phyloP scores from a whole-genome alignment of 495 filamentous ascomycete species.

The Hypomontagnella monticulosa region DNA sequence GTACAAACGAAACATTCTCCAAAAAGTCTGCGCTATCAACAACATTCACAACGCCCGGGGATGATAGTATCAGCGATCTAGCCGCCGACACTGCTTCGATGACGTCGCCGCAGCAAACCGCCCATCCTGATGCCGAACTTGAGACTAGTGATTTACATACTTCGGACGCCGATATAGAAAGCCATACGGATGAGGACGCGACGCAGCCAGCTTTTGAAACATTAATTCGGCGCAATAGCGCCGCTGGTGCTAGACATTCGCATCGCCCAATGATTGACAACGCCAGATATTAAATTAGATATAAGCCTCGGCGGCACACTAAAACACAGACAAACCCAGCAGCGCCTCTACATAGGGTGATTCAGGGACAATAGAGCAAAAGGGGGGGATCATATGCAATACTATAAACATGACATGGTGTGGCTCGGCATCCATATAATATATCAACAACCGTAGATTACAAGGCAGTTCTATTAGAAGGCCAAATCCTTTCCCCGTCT shows the following conservation, averaged over 20 bases:
- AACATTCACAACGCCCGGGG: not conserved
- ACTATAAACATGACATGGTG: too few relatives aligned
- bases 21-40: slow-evolving; percentile 22
- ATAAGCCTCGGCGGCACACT: too few relatives aligned
- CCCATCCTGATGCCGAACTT: slow-evolving; percentile 21
- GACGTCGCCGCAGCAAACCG: slow-evolving; percentile 28
- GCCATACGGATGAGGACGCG: slow-evolving; percentile 39
- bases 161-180: slow-evolving; percentile 46
- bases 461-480: too few relatives aligned
- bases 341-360: too few relatives aligned
- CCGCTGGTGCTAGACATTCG: not conserved
- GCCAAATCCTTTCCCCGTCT: too few relatives aligned
- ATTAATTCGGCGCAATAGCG: not conserved
- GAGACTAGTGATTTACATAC: slow-evolving; percentile 43
- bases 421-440: too few relatives aligned
- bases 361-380: too few relatives aligned
- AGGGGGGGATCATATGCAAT: too few relatives aligned
- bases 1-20: not conserved
- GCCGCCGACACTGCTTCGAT: slow-evolving; percentile 30
- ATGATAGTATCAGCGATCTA: slow-evolving; percentile 6
- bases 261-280: not conserved
- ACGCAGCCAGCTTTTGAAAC: not conserved
- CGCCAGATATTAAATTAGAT: too few relatives aligned
- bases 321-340: too few relatives aligned
- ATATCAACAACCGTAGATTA: too few relatives aligned